Evolutionary conservation across 2,329 filamentous ascomycete genomes (phyloP).

Genomic region (Cytospora leucostoma): DNA sequence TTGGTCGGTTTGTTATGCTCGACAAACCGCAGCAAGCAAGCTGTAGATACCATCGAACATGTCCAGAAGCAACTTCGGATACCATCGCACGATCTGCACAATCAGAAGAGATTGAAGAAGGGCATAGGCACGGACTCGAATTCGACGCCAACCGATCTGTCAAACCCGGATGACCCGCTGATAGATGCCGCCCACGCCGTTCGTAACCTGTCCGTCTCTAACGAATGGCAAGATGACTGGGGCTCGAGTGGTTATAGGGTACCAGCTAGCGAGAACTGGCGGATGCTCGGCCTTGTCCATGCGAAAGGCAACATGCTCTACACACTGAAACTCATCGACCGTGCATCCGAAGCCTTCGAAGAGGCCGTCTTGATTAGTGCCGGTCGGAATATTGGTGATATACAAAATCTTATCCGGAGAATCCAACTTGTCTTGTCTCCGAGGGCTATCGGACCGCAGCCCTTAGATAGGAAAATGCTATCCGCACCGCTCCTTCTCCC

Average conservation of each 20-base stretch:
- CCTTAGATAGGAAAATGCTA: conserved; percentile 34
- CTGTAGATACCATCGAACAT: conserved; percentile 82
- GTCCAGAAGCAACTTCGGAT: conserved; percentile 74
- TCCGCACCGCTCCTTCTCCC: conserved; percentile 73
- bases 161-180: conserved; percentile 30
- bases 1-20: conserved; percentile 84
- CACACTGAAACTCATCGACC: conserved; percentile 76
- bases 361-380: conserved; percentile 89
- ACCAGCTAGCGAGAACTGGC: conserved; percentile 82
- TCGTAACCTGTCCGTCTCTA: conserved; percentile 23
- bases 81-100: conserved; percentile 31
- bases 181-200: conserved; percentile 31
- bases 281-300: conserved; percentile 90
- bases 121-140: conserved; percentile 31
- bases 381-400: conserved; percentile 68
- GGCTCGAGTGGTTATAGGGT: conserved; percentile 84
- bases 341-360: conserved; percentile 87
- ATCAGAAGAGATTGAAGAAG: conserved; percentile 30
- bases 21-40: conserved; percentile 78
- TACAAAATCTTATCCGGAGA: conserved; percentile 75
- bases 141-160: conserved; percentile 25
- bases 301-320: conserved; percentile 99
- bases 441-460: conserved; percentile 37
- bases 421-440: conserved; percentile 72
- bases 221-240: conserved; percentile 47